A percentile compares a stretch with the other conserved stretches of the same genome.
phyloP scores from a whole-genome alignment of 2,329 filamentous ascomycete genomes.

The Harringtonia lauricola region DNA sequence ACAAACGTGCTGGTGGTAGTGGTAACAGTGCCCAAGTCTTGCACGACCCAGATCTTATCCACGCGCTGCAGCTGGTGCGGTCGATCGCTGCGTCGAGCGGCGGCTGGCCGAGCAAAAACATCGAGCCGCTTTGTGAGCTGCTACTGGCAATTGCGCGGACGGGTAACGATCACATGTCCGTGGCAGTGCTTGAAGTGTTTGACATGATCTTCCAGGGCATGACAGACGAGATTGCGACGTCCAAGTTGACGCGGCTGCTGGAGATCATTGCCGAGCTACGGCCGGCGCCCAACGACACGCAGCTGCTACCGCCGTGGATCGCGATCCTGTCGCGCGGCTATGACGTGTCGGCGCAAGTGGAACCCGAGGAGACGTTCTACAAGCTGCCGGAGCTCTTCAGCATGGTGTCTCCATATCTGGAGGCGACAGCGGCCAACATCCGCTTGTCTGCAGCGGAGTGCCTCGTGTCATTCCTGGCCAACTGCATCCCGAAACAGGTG shows the following conservation, averaged over 20 bases:
- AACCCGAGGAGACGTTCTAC: conserved; percentile 82
- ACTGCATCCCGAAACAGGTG: conserved; percentile 74
- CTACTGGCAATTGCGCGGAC: conserved; percentile 80
- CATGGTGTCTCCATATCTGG: conserved; percentile 69
- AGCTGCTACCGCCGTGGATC: conserved; percentile 91
- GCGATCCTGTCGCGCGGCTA: conserved; percentile 91
- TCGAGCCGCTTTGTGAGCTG: conserved; percentile 82
- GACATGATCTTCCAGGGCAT: conserved; percentile 93
- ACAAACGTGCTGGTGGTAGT: conserved; percentile 42
- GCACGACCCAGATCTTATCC: conserved; percentile 77
- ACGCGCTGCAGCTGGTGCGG: conserved; percentile 86
- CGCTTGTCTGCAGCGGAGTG: conserved; percentile 91
- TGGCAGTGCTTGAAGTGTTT: conserved; percentile 94
- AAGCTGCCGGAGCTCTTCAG: conserved; percentile 79
- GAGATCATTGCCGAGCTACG: conserved; percentile 88
- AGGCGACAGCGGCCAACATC: conserved; percentile 85
- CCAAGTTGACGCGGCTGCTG: conserved; percentile 79
- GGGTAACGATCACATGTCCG: conserved; percentile 90
- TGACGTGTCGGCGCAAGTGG: conserved; percentile 81
- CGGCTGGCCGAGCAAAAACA: conserved; percentile 94
- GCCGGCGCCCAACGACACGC: conserved; percentile 85
- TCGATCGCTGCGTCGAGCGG: conserved; percentile 76
- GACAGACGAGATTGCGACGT: conserved; percentile 75
- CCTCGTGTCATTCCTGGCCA: conserved; percentile 82
- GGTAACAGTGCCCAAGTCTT: conserved; percentile 36